Base-by-base conservation (phyloP, 2,329 filamentous ascomycete species). In the Phaeosphaeriaceae sp. region DNA sequence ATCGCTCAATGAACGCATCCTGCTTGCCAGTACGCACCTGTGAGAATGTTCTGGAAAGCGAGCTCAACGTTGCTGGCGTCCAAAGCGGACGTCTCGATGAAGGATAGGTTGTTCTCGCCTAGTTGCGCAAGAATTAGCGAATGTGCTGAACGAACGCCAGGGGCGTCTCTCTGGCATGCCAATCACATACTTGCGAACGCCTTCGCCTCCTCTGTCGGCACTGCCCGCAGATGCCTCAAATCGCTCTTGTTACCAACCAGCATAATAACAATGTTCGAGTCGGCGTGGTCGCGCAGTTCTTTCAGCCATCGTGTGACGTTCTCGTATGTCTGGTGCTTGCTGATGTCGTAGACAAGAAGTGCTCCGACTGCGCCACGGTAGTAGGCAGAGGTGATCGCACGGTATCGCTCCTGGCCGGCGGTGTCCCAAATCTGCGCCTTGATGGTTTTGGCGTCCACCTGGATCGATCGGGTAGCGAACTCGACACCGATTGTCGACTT, bases 391-490 rank as follows among this genome's bases (percentile, higher is more conserved):
- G 95, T 99, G 80, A 99, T 99, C 79, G 95, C 95, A 79, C 96
- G 92, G 85, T 98, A 99, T 80, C 95, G 91, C 83, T 99, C 95
- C 84, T 99, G 95, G 70, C 95, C 95, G 69, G 95, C 95, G 58
- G 95, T 99, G 85, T 99, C 95, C 95, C 96, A 99, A 76, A 99
- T 99, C 85, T 99, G 95, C 72, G 95, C 95, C 87, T 99, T 99
- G 89, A 99, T 99, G 66, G 95, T 99, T 88, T 99, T 99, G 77
- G 91, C 91, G 82, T 99, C 95, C 76, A 99, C 95, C 83, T 98
- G 94, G 79, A 99, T 99, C 70, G 93, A 97, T 66, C 95, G 90
- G 71, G 95, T 99, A 73, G 96, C 95, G 80, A 99, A 99, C 83
- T 99, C 95, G 80, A 99, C 95, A 75, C 95, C 95, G 83, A 99